Conservation (phyloP, 2,329 filamentous ascomycete genomes). For the Acarospora socialis region DNA sequence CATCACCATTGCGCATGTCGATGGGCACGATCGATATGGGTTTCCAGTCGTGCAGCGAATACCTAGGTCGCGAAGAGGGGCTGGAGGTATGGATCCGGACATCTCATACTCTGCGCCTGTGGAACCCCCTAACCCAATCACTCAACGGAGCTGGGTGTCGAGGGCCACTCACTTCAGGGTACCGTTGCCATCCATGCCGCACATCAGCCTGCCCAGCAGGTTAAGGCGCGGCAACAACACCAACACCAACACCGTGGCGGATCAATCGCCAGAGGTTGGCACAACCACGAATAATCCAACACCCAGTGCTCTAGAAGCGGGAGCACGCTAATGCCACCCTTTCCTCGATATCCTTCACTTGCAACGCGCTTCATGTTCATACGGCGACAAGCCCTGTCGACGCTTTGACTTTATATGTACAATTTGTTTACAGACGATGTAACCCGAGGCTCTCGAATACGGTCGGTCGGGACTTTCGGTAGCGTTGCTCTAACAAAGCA, state of each 20-base stretch:
- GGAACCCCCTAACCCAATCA: slow-evolving; percentile 1
- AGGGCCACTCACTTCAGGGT: slow-evolving; percentile 4
- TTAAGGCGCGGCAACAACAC: slow-evolving; percentile 9
- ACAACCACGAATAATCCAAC: slow-evolving; percentile 5
- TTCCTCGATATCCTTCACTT: too few species aligned
- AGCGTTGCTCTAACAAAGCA: too few species aligned
- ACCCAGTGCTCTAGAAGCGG: slow-evolving; percentile 12
- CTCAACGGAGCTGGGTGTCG: slow-evolving; percentile 10
- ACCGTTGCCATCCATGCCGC: too few species aligned
- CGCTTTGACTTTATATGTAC: too few species aligned
- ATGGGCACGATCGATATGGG: slow-evolving; percentile 16
- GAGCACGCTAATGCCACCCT: too few species aligned
- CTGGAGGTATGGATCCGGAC: slow-evolving; percentile 3
- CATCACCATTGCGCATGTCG: slow-evolving; percentile 17
- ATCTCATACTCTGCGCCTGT: not conserved
- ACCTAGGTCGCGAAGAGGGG: slow-evolving; percentile 7
- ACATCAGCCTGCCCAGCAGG: slow-evolving; percentile 6
- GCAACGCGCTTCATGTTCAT: too few species aligned
- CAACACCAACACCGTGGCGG: not conserved
- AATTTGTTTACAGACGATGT: too few species aligned
- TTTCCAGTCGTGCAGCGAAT: slow-evolving; percentile 14
- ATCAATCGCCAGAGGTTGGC: slow-evolving; percentile 4
- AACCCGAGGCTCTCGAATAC: too few species aligned
- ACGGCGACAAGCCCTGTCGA: too few species aligned
- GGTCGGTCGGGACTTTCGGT: too few species aligned